Base-by-base conservation (phyloP, 108 stramenopile genomes). In the Phaeodactylum tricornutum region DNA sequence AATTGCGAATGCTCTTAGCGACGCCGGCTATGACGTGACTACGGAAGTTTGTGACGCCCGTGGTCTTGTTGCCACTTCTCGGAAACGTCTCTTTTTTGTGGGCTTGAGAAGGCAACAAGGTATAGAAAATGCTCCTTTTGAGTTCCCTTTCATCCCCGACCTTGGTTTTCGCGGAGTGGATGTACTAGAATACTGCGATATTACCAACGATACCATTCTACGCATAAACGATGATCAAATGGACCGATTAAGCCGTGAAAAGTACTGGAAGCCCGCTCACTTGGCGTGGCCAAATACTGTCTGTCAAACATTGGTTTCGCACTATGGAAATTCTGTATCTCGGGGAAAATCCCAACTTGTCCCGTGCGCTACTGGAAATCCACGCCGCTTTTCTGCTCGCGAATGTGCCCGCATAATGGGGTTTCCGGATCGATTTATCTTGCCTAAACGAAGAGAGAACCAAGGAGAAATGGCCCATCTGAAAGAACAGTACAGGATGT, bases 341-440 rank as follows among this genome's bases (percentile, higher is more conserved):
- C 69, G 75, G 31, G 81, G 85, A 27, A 74, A 79, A 25, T 75
- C 72, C 20, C 82, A 81, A 52, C 48, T 81, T 14, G 82, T 81
- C 16, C 83, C 83, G 35, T 71, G 65, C 24, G 28, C 45, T 27
- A 46, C 74, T 26, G 73, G 72, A 3, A 47, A 67, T 39, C 87
- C 83, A 28, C 56, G 87, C 6, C 61, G 76, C 20, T 84, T 82
- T 42, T 75, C 81, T 8, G 42, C 17, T 38, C 73, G 83, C 25
- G 87, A 84, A 59, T 70, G 74, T 50, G 78, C 80, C 3, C 38
- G 87, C 11, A 38, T 89, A 4, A 84, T 84, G 87, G 83, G 82
- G 12, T 89, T 89, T 75, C 79, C 79, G 1, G 71, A 76, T 21
- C 49, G 57, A 0, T 79, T 53, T 41, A 28, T 40, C 26, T 51